These are phyloP conservation scores for Hippophae rhamnoides DNA, from an alignment of 306 rosid genomes.

Conservation along the genomic window DNA sequence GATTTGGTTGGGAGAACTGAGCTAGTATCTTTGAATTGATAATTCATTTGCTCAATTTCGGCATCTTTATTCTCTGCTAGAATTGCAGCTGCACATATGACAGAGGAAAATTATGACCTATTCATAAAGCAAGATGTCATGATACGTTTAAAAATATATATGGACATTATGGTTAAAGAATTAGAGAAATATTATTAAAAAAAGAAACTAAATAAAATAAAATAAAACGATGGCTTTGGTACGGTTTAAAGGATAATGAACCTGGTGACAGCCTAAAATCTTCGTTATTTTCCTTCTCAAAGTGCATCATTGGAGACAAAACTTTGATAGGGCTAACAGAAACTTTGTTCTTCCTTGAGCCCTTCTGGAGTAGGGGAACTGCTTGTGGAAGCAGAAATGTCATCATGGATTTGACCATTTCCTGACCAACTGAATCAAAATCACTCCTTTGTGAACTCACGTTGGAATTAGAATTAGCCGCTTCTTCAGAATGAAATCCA, in stretches of 20 bases:
- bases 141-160: background rate
- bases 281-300: conserved; percentile 25
- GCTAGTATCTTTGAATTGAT: conserved; percentile 13
- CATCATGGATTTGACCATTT: conserved; percentile 75
- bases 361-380: conserved; percentile 56
- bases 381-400: conserved; percentile 76
- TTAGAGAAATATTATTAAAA: too few relatives aligned
- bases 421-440: conserved; percentile 52
- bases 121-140: conserved; percentile 7
- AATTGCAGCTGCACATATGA: conserved; percentile 25
- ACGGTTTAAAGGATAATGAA: conserved; percentile 15
- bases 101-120: conserved; percentile 7
- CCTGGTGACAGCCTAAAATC: conserved; percentile 26
- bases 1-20: conserved; percentile 21
- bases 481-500: conserved; percentile 29
- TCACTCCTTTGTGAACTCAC: conserved; percentile 30
- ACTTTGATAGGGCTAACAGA: conserved; percentile 20
- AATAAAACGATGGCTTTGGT: conserved; percentile 9
- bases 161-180: background rate
- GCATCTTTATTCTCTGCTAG: conserved; percentile 19
- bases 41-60: conserved; percentile 29
- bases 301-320: conserved; percentile 19
- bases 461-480: conserved; percentile 24
- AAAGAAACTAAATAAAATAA: background rate
- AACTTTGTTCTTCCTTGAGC: conserved; percentile 34